phyloP scores from a whole-genome alignment of 306 rosid genomes.

The Glycine latifolia region DNA sequence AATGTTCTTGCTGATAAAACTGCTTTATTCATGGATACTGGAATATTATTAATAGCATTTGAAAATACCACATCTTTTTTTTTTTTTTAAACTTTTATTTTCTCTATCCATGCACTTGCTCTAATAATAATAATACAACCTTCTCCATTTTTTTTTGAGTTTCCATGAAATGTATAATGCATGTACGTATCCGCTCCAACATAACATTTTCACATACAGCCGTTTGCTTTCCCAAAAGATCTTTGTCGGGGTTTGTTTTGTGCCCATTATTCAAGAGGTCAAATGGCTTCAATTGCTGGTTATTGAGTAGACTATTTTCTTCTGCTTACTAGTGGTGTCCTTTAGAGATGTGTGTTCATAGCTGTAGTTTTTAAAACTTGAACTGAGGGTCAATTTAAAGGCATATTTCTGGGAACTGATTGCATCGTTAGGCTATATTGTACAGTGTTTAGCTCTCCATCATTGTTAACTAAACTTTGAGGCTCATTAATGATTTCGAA shows the following conservation, averaged over 20 bases:
- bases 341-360: neutral
- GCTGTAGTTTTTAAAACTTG: neutral
- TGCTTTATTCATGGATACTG: slow-evolving; percentile 61
- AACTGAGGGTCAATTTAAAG: neutral
- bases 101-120: slow-evolving; percentile 28
- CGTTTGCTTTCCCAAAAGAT: too few relatives aligned
- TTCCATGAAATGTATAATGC: too few relatives aligned
- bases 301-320: neutral
- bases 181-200: neutral
- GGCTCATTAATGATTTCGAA: slow-evolving; percentile 15
- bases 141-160: neutral
- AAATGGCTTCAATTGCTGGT: too few relatives aligned
- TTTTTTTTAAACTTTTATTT: neutral
- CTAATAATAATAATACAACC: neutral
- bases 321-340: neutral
- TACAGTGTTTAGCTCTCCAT: neutral
- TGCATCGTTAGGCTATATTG: neutral
- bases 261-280: neutral
- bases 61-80: slow-evolving; percentile 41
- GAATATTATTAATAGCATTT: slow-evolving; percentile 61
- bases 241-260: neutral
- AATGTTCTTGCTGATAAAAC: slow-evolving; percentile 58
- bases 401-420: neutral
- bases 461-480: slow-evolving; percentile 4
- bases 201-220: slow-evolving; percentile 2